Evolutionary conservation across 2,329 filamentous ascomycete genomes (phyloP), one percentile per base, ranked within the genome.

Genomic region (Orbilia javanica): DNA sequence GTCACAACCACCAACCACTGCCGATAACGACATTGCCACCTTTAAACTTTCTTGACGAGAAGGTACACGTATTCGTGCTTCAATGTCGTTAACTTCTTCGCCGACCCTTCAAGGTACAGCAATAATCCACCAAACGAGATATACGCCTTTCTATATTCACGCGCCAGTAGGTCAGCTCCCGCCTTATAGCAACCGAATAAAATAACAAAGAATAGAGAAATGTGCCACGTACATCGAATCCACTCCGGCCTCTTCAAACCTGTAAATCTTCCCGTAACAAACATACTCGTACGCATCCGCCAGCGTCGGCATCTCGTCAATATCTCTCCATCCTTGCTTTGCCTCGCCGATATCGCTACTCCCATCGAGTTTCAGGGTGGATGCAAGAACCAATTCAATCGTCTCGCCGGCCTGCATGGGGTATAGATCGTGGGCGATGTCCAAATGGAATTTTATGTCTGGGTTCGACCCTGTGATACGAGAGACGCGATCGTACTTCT

Each of bases 51-150:
- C 90, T 97, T 99, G 81, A 97, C 87, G 78, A 98, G 88, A 79
- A 99, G 88, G 84, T 99, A 99, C 80, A 96, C 90, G 83, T 97
- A 91, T 84, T 99, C 96, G 82, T 97, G 95, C 82, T 94, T 90
- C 83, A 99, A 86, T 29, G 94, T 92, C 36, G 92, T 96, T 79
- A 99, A 89, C 87, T 97, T 97, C 88, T 96, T 96, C 85, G 97
- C 96, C 1, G 96, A 96, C 4, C 96, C 96, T 82, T 97, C 92
- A 70, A 99, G 88, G 82, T 92, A 93, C 86, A 98, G 91, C 82
- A 99, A 86, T 80, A 99, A 86, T 6, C 96, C 96, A 57, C 96
- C 96, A 82, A 97, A 99, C 0, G 94, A 97, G 81, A 96, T 88
- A 85, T 95, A 99, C 29, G 94, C 93, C 84, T 97, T 96, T 84